Evolutionary conservation across 169 alveolate species (phyloP).

Genomic region (Eimeria acervulina): DNA sequence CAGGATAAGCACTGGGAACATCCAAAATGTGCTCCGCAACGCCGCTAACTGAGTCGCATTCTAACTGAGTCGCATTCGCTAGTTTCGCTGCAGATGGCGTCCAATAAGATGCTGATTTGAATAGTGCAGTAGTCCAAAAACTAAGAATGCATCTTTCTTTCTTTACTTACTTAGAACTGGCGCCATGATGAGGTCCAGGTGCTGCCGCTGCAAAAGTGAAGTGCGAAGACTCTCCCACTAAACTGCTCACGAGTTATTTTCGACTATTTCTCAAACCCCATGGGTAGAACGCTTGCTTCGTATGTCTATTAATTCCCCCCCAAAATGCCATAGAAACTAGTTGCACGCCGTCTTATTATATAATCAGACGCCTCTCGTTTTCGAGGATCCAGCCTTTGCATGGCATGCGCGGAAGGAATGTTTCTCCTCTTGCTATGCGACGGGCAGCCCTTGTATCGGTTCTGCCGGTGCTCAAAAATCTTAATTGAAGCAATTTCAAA

Average conservation of each 20-base stretch:
- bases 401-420: not conserved
- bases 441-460: not conserved
- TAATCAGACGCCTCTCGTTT: not conserved
- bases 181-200: slow-evolving; percentile 13
- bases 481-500: not conserved
- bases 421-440: not conserved
- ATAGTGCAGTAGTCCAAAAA: not conserved
- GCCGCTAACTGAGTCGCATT: slow-evolving; percentile 70
- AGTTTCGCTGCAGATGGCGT: not conserved
- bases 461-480: not conserved
- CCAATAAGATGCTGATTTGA: not conserved
- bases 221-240: not conserved
- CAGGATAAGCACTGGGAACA: slow-evolving; percentile 89
- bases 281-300: not conserved
- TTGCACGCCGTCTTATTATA: not conserved
- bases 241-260: not conserved
- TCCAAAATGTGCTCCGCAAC: slow-evolving; percentile 85
- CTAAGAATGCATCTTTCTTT: not conserved
- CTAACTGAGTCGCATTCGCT: slow-evolving; percentile 50
- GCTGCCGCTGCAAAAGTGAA: not conserved
- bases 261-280: not conserved
- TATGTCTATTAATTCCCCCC: not conserved
- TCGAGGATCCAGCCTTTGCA: not conserved
- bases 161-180: slow-evolving; percentile 41
- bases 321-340: not conserved